These are phyloP conservation scores for Trichoderma arundinaceum DNA, from an alignment of 2,329 filamentous ascomycete genomes.

Conservation along the genomic window DNA sequence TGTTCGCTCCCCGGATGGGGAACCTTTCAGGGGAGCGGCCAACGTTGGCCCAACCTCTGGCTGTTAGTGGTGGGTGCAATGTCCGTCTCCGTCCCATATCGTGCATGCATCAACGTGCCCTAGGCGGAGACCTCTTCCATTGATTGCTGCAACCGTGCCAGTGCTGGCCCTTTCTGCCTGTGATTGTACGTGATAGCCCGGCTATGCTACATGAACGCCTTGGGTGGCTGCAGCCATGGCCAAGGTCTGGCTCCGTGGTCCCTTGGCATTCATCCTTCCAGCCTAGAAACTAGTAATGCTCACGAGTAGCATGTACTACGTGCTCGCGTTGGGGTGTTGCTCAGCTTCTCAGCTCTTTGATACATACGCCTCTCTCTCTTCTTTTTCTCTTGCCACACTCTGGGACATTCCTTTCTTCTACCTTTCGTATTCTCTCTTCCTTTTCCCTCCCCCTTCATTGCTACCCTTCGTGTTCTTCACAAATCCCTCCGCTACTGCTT, in stretches of 20 bases:
- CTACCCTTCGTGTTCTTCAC: not conserved
- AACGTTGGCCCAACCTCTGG: not conserved
- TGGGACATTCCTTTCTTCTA: not conserved
- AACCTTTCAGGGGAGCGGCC: conserved; percentile 1
- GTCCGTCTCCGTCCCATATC: conserved; percentile 7
- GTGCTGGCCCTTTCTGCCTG: conserved; percentile 11
- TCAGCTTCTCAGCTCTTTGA: conserved; percentile 27
- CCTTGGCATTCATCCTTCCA: conserved; percentile 21
- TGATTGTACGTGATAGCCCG: conserved; percentile 10
- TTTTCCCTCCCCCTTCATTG: not conserved
- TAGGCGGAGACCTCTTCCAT: not conserved
- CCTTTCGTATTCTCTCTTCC: not conserved
- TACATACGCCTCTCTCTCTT: conserved; percentile 23
- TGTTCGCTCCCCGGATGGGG: conserved; percentile 7
- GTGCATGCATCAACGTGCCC: conserved; percentile 6
- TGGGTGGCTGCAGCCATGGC: conserved; percentile 31
- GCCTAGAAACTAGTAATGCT: conserved; percentile 15
- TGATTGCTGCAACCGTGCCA: conserved; percentile 17
- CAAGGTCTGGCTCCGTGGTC: conserved; percentile 25
- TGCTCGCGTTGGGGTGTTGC: not conserved
- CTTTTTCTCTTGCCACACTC: not conserved
- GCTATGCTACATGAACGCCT: conserved; percentile 24
- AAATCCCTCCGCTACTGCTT: not conserved
- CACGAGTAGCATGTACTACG: conserved; percentile 6
- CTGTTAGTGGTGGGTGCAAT: conserved; percentile 8